Evolutionary conservation across 2,329 filamentous ascomycete species (phyloP).

Genomic region (Trichoderma pleuroti): DNA sequence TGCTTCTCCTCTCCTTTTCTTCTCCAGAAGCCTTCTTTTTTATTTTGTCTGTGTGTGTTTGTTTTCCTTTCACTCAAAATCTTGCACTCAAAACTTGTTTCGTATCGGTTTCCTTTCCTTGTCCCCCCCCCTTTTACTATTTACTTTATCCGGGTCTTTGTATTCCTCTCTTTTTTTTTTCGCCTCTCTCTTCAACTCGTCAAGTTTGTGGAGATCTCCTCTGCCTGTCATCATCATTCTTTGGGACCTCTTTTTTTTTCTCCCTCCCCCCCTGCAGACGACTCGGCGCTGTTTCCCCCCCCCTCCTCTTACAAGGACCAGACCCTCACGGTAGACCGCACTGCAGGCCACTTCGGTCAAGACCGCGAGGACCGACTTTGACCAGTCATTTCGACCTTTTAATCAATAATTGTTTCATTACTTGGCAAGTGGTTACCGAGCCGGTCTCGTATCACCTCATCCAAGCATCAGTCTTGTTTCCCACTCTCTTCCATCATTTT

Average conservation of each 20-base stretch:
- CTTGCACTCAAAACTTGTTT: slow-evolving; percentile 22
- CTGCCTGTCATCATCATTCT: slow-evolving; percentile 1
- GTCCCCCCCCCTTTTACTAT: slow-evolving; percentile 23
- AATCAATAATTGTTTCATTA: slow-evolving; percentile 21
- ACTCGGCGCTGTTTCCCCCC: not conserved
- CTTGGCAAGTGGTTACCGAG: slow-evolving; percentile 16
- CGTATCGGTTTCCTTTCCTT: slow-evolving; percentile 21
- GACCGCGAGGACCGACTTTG: slow-evolving; percentile 13
- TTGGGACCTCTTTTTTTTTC: not conserved
- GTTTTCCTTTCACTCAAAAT: slow-evolving; percentile 19
- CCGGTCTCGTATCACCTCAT: slow-evolving; percentile 18
- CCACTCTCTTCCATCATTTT: not conserved
- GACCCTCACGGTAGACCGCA: slow-evolving; percentile 20
- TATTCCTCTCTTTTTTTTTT: slow-evolving; percentile 27
- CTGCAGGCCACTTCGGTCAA: slow-evolving; percentile 19
- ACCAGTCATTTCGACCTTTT: slow-evolving; percentile 18
- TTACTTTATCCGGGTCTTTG: slow-evolving; percentile 19
- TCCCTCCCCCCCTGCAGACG: slow-evolving; percentile 9
- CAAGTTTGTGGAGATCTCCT: slow-evolving; percentile 17
- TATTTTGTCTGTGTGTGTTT: not conserved
- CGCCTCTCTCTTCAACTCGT: slow-evolving; percentile 14
- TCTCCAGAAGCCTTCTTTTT: slow-evolving; percentile 18
- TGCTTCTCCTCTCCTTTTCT: slow-evolving; percentile 24
- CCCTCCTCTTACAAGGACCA: slow-evolving; percentile 15
- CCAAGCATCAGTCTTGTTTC: slow-evolving; percentile 15